phyloP scores from a whole-genome alignment of 495 filamentous ascomycete genomes.

The Rhypophila decipiens region DNA sequence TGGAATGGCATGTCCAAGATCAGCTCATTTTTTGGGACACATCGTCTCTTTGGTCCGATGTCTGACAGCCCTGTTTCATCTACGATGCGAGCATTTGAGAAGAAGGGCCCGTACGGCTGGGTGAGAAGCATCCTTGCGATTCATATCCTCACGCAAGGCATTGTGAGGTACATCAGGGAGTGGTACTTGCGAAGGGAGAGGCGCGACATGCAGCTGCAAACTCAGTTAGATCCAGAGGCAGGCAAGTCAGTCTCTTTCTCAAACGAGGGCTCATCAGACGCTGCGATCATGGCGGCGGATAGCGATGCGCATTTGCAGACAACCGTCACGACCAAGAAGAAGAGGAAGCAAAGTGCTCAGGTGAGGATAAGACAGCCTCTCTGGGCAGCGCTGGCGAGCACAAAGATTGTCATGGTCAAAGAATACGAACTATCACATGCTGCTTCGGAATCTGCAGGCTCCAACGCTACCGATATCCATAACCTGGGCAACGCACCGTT shows the following conservation, averaged over 20 bases:
- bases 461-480: conserved; percentile 68
- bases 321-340: conserved; percentile 61
- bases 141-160: conserved; percentile 82
- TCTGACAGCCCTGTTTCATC: conserved; percentile 37
- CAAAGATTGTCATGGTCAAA: conserved; percentile 87
- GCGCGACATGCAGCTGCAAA: conserved; percentile 39
- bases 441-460: conserved; percentile 63
- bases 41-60: conserved; percentile 31
- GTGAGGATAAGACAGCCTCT: conserved; percentile 86
- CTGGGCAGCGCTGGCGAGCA: conserved; percentile 90
- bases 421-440: conserved; percentile 85
- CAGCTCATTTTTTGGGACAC: conserved; percentile 35
- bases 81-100: conserved; percentile 35
- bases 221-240: conserved; percentile 40
- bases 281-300: conserved; percentile 39
- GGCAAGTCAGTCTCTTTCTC: conserved; percentile 32
- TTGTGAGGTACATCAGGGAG: conserved; percentile 56
- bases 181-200: conserved; percentile 52
- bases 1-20: conserved; percentile 37
- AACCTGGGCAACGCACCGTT: conserved; percentile 77
- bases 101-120: conserved; percentile 46
- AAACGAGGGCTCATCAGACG: conserved; percentile 29
- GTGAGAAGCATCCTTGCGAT: conserved; percentile 63
- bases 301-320: conserved; percentile 34
- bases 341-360: conserved; percentile 79